A percentile compares a stretch with the other conserved stretches of the same genome.
Conservation (phyloP, 2,329 filamentous ascomycete genomes). For the Diaporthe longicolla region DNA sequence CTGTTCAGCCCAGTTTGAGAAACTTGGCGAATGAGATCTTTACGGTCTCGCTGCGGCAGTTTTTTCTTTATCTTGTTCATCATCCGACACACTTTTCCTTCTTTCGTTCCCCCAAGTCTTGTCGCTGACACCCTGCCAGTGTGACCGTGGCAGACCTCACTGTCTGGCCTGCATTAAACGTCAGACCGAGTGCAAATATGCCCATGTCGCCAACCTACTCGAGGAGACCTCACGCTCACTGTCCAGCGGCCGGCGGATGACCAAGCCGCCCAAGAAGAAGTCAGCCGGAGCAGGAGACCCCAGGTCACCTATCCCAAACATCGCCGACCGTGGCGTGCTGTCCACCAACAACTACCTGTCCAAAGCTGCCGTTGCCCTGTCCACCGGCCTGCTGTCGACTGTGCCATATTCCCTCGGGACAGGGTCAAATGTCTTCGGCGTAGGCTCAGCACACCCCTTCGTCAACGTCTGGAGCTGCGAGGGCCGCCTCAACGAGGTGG, state of each 20-base stretch:
- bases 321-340: conserved; percentile 67
- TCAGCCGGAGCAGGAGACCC: conserved; percentile 50
- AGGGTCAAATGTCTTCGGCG: conserved; percentile 84
- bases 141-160: conserved; percentile 80
- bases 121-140: conserved; percentile 61
- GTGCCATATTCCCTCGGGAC: conserved; percentile 79
- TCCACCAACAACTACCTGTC: conserved; percentile 60
- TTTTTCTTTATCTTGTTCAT: neutral
- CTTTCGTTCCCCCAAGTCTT: neutral
- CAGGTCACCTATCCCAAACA: conserved; percentile 64
- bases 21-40: neutral
- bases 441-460: conserved; percentile 83
- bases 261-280: conserved; percentile 70
- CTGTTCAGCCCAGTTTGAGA: neutral
- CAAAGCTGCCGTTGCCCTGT: conserved; percentile 67
- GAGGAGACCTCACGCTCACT: conserved; percentile 74
- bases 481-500: conserved; percentile 81
- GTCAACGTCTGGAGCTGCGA: conserved; percentile 89
- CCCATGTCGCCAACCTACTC: conserved; percentile 81
- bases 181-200: conserved; percentile 82
- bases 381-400: conserved; percentile 77
- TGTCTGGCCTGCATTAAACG: conserved; percentile 80
- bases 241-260: conserved; percentile 68
- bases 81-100: too few relatives aligned
- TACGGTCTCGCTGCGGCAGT: neutral